Percentiles rank a stretch among this genome's conserved stretches.
Evolutionary conservation across 2,329 filamentous ascomycete genomes (phyloP).

Genomic region (Calonectria leucothoes): DNA sequence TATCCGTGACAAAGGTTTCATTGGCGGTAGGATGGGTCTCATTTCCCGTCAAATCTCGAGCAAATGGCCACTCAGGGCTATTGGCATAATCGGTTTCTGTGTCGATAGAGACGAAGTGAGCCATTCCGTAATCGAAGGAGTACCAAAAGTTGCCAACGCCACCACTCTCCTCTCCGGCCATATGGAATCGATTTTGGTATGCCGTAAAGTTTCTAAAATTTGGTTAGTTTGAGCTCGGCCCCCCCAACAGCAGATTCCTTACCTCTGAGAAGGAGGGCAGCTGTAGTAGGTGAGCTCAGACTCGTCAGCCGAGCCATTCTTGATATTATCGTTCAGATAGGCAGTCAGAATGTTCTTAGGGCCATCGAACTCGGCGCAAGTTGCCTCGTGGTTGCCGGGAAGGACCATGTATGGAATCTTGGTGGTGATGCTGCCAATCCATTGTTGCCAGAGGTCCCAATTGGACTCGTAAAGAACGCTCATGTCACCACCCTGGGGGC

Average conservation of each 20-base stretch:
- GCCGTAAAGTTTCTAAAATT: slow-evolving; percentile 56
- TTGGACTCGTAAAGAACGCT: slow-evolving; percentile 62
- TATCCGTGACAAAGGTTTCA: slow-evolving; percentile 60
- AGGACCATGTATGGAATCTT: slow-evolving; percentile 62
- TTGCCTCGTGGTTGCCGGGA: slow-evolving; percentile 62
- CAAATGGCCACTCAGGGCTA: slow-evolving; percentile 58
- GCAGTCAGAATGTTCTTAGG: slow-evolving; percentile 56
- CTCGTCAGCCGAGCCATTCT: slow-evolving; percentile 54
- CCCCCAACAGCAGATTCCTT: too few species aligned
- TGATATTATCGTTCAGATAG: slow-evolving; percentile 56
- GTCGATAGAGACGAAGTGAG: slow-evolving; percentile 61
- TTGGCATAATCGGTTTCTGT: slow-evolving; percentile 62
- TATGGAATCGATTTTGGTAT: slow-evolving; percentile 62
- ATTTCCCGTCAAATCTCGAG: slow-evolving; percentile 53
- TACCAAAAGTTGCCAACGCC: slow-evolving; percentile 66
- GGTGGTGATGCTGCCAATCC: slow-evolving; percentile 54
- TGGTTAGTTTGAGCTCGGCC: neutral
- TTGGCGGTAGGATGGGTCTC: slow-evolving; percentile 52
- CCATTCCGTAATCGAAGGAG: slow-evolving; percentile 65
- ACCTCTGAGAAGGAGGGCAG: slow-evolving; percentile 61
- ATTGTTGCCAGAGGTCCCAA: slow-evolving; percentile 65
- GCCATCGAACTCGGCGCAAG: slow-evolving; percentile 61
- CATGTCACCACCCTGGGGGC: slow-evolving; percentile 60
- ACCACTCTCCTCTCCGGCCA: slow-evolving; percentile 59
- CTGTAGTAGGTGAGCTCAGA: slow-evolving; percentile 60